phyloP scores from a whole-genome alignment of 208 protist species.

The Trypanosoma scelopori region DNA sequence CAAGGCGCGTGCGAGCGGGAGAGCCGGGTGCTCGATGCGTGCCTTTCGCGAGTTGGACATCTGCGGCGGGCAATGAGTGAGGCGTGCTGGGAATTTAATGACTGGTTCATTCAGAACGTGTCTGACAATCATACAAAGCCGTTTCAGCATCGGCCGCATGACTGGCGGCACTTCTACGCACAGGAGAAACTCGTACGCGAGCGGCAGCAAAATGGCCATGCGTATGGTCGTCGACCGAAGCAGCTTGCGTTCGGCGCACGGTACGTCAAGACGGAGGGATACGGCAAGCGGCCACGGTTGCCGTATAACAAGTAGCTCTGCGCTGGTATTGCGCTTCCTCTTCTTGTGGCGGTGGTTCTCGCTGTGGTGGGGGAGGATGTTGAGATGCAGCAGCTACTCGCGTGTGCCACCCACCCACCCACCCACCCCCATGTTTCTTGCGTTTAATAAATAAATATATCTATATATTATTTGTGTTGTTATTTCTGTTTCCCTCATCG shows the following conservation, averaged over 20 bases:
- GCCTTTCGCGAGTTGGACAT: slow-evolving; percentile 75
- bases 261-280: slow-evolving; percentile 88
- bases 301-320: slow-evolving; percentile 80
- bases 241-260: slow-evolving; percentile 67
- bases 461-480: too few relatives aligned
- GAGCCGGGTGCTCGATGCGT: slow-evolving; percentile 66
- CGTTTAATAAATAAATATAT: too few relatives aligned
- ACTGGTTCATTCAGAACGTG: slow-evolving; percentile 91
- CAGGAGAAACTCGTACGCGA: slow-evolving; percentile 83
- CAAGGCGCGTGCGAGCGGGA: slow-evolving; percentile 74
- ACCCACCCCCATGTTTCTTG: too few relatives aligned
- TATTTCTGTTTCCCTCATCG: too few relatives aligned
- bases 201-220: slow-evolving; percentile 73
- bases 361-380: too few relatives aligned
- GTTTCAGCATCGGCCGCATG: slow-evolving; percentile 85
- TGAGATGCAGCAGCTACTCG: not conserved
- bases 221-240: slow-evolving; percentile 81
- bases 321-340: not conserved
- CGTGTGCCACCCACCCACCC: too few relatives aligned
- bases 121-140: slow-evolving; percentile 91
- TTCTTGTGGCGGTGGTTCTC: not conserved
- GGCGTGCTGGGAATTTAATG: slow-evolving; percentile 77
- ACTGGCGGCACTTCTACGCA: slow-evolving; percentile 85
- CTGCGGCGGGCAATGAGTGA: slow-evolving; percentile 69
- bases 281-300: slow-evolving; percentile 78